These are phyloP conservation scores for Cyberlindnera veronae DNA, from an alignment of 805 yeast genomes.

Conservation along the genomic window DNA sequence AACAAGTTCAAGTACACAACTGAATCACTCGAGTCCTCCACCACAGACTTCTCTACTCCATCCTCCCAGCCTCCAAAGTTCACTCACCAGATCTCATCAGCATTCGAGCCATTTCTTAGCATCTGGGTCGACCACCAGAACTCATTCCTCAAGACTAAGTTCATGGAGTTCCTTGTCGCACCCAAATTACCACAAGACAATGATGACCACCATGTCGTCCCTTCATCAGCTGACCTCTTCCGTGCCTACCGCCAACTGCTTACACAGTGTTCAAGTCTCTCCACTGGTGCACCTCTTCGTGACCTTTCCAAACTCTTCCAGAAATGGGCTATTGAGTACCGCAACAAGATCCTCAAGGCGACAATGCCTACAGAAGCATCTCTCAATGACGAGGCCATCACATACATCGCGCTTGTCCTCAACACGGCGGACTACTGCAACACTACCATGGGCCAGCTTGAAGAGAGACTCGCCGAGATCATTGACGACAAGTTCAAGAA, in stretches of 20 bases:
- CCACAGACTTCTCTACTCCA: constrained; percentile 18
- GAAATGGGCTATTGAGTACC: constrained; percentile 61
- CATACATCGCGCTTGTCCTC: constrained; percentile 64
- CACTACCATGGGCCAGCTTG: constrained; percentile 72
- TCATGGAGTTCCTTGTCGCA: constrained; percentile 60
- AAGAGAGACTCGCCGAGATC: constrained; percentile 49
- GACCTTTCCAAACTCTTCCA: constrained; percentile 57
- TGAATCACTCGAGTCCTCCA: constrained; percentile 14
- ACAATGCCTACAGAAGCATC: constrained; percentile 40
- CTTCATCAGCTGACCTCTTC: constrained; percentile 85
- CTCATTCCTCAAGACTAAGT: constrained; percentile 52
- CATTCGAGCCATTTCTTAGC: constrained; percentile 81
- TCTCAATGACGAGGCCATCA: constrained; percentile 55
- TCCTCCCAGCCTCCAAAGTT: constrained; percentile 27
- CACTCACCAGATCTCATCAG: constrained; percentile 48
- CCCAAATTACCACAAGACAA: constrained; percentile 50
- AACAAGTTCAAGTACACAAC: constrained; percentile 50
- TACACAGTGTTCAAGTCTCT: constrained; percentile 60
- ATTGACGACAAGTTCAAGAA: constrained; percentile 40
- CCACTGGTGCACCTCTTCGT: constrained; percentile 39
- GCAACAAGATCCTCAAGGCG: constrained; percentile 46
- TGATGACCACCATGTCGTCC: constrained; percentile 64
- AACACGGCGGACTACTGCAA: constrained; percentile 91
- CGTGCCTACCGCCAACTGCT: constrained; percentile 70
- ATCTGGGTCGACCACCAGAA: constrained; percentile 90